Base-by-base conservation (phyloP, 257 asterid species). In the Ocimum tenuiflorum region DNA sequence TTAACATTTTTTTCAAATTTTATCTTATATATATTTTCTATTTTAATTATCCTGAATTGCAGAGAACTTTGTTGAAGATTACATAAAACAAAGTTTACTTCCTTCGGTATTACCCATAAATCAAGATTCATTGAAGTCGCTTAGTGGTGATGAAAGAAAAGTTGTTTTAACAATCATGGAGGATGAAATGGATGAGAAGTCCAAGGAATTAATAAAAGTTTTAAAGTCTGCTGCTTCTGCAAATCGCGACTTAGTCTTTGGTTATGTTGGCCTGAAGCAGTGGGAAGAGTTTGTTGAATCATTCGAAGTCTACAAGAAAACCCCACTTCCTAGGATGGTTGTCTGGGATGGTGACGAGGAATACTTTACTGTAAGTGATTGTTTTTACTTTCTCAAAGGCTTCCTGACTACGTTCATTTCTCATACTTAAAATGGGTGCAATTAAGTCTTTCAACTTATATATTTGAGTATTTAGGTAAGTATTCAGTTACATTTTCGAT, bases 141-240 rank as follows among this genome's bases (percentile, higher is more conserved):
- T 92, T 41, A 82, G 73, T 65, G 94, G 83, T 54, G 97, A 92
- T 48, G 43, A 77, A 27, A 84, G 99, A 79, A 90, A 86, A 82
- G 69, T 89, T 72, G 86, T 82, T 29, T 48, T 89, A 38, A 78
- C 97, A 63, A 81, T 92, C 71, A 49, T 84, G 70, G 81, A 63
- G 61, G 94, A 92, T 75, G 97, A 84, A 79, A 67, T 71, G 20
- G 84, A 80, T 42, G 96, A 81, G 38, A 81, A 77, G 67, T 75
- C 94, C 35, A 67, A 53, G 73, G 83, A 66, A 57, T 42, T 89
- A 52, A 49, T 83, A 61, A 86, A 87, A 67, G 85, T 83, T 39
- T 59, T 92, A 39, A 92, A 88, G 78, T 75, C 96, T 19, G 97
- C 96, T 63, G 99, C 99, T 58, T 81, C 97, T 73, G 99, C 94